These are phyloP conservation scores for Medicago ruthenica DNA, from an alignment of 306 rosid genomes.

Conservation along the genomic window DNA sequence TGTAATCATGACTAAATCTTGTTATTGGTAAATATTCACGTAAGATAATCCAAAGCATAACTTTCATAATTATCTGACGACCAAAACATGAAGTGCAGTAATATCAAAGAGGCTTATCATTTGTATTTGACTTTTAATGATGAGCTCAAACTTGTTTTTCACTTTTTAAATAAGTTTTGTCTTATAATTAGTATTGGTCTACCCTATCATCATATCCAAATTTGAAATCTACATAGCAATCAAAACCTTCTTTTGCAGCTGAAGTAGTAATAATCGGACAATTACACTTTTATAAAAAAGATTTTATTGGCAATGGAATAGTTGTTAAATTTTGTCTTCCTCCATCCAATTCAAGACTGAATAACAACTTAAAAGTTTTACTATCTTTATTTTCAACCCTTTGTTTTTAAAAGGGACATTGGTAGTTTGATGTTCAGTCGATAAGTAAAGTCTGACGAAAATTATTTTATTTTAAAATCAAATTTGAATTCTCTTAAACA, in stretches of 20 bases:
- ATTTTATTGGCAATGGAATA: constrained; percentile 4
- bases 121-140: constrained; percentile 50
- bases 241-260: constrained; percentile 43
- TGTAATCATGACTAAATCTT: constrained; percentile 8
- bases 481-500: too few relatives aligned
- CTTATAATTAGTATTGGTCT: constrained; percentile 36
- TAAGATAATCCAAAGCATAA: constrained; percentile 38
- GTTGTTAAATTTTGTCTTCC: background rate
- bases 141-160: constrained; percentile 42
- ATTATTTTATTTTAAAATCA: too few relatives aligned
- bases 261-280: constrained; percentile 36
- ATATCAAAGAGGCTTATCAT: constrained; percentile 48
- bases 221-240: constrained; percentile 50
- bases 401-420: too few relatives aligned
- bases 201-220: constrained; percentile 30
- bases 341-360: background rate
- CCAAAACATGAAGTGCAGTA: constrained; percentile 44
- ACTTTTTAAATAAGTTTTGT: constrained; percentile 41
- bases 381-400: too few relatives aligned
- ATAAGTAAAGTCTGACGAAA: too few relatives aligned
- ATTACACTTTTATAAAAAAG: constrained; percentile 20
- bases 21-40: constrained; percentile 19
- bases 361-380: too few relatives aligned
- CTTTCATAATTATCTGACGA: constrained; percentile 38
- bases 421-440: too few relatives aligned